These are phyloP conservation scores for Karstenula rhodostoma DNA, from an alignment of 2,329 filamentous ascomycete species.

Conservation along the genomic window DNA sequence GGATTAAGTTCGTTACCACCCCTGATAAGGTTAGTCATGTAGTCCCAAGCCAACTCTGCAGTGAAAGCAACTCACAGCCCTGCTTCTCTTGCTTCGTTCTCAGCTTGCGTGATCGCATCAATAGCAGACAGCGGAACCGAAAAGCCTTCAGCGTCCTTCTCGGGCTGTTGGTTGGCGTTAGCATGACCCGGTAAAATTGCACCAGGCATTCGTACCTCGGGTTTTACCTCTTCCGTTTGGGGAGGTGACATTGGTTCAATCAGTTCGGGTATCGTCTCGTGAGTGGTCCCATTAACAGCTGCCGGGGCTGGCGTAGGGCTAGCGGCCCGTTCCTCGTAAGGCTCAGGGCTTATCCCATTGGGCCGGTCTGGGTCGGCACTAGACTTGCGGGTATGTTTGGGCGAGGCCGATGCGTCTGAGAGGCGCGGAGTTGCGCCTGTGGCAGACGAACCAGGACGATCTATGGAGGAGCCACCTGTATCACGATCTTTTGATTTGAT, in stretches of 20 bases:
- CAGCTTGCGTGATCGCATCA: conserved; percentile 71
- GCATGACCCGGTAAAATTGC: conserved; percentile 5
- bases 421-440: conserved; percentile 38
- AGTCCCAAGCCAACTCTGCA: not conserved
- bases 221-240: conserved; percentile 27
- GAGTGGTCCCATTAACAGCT: conserved; percentile 41
- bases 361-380: conserved; percentile 37
- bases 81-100: conserved; percentile 75
- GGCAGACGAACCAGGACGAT: conserved; percentile 45
- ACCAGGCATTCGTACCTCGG: conserved; percentile 33
- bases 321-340: conserved; percentile 21
- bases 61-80: conserved; percentile 36
- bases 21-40: conserved; percentile 22
- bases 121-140: conserved; percentile 72
- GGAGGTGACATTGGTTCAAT: conserved; percentile 48
- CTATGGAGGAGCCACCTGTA: conserved; percentile 45
- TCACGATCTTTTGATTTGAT: conserved; percentile 70
- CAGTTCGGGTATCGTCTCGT: conserved; percentile 46
- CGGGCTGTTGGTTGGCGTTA: conserved; percentile 39
- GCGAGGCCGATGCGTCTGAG: conserved; percentile 45
- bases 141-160: conserved; percentile 78
- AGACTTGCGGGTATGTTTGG: conserved; percentile 38
- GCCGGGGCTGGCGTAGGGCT: conserved; percentile 23
- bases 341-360: conserved; percentile 43
- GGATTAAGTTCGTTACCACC: conserved; percentile 35